These are phyloP conservation scores for Drechslera avenae DNA, from an alignment of 2,329 filamentous ascomycete genomes.

Conservation along the genomic window DNA sequence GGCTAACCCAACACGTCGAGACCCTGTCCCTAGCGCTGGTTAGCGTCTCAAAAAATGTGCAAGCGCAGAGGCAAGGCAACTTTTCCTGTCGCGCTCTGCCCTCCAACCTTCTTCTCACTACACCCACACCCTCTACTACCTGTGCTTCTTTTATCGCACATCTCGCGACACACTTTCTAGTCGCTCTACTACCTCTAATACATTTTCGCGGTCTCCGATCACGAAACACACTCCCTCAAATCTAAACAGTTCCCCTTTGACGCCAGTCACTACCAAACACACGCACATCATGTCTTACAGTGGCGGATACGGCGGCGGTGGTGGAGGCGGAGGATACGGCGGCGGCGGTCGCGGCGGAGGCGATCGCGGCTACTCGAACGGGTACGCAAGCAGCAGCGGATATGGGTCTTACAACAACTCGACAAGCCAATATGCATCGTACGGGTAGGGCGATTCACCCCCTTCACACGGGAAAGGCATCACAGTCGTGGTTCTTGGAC, in stretches of 20 bases:
- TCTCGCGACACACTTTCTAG: constrained; percentile 30
- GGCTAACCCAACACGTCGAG: constrained; percentile 11
- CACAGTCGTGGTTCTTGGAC: constrained; percentile 43
- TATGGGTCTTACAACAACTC: constrained; percentile 54
- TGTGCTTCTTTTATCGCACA: constrained; percentile 25
- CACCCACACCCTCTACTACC: constrained; percentile 23
- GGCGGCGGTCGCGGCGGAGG: constrained; percentile 53
- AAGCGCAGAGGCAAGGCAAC: constrained; percentile 35
- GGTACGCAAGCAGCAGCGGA: constrained; percentile 55
- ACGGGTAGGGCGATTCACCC: constrained; percentile 50
- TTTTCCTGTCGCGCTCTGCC: constrained; percentile 29
- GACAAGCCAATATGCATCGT: constrained; percentile 52
- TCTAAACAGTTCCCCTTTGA: constrained; percentile 26
- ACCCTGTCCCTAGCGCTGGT: constrained; percentile 11
- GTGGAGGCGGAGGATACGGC: constrained; percentile 53
- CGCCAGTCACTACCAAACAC: constrained; percentile 42
- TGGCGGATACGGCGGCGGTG: constrained; percentile 55
- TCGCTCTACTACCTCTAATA: constrained; percentile 31
- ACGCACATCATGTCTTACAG: constrained; percentile 71
- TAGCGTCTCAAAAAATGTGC: constrained; percentile 23
- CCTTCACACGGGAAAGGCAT: constrained; percentile 49
- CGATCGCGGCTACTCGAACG: constrained; percentile 59
- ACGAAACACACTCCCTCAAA: constrained; percentile 29
- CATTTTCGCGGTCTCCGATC: constrained; percentile 18
- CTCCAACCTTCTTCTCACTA: constrained; percentile 20